Evolutionary conservation across 2,329 filamentous ascomycete species (phyloP), one percentile per base, ranked within the genome.

Genomic region (Coniochaeta sp.): DNA sequence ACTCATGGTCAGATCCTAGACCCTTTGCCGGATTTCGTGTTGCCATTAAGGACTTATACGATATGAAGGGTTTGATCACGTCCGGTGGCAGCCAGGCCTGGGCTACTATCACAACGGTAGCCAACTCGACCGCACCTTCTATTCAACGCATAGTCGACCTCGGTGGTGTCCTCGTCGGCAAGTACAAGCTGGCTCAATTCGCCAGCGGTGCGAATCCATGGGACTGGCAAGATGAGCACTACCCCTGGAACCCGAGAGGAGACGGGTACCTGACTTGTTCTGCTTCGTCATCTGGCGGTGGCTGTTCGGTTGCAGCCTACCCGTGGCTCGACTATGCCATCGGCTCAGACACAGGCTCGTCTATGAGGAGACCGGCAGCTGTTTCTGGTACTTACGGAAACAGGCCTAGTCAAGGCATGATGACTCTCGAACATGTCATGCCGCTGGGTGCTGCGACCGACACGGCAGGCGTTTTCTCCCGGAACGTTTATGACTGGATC

Each of bases 311-410:
- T 0, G 73, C 72, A 9, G 69, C 70, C 0, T 76, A 77, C 61
- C 68, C 71, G 34, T 77, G 74, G 75, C 67, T 77, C 7, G 74
- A 77, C 60, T 69, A 67, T 26, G 70, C 72, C 7, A 70, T 76
- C 52, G 74, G 74, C 2, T 70, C 66, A 14, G 74, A 76, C 52
- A 66, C 70, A 0, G 66, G 67, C 5, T 66, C 64, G 1, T 68
- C 67, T 1, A 67, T 70, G 60, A 58, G 69, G 9, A 62, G 66
- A 16, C 69, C 69, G 2, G 68, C 67, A 1, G 68, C 66, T 0
- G 67, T 67, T 11, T 67, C 66, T 4, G 69, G 70, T 1, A 68
- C 64, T 2, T 71, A 66, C 56, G 68, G 67, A 7, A 71, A 70
- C 38, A 60, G 70, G 17, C 69, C 69, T 12, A 68, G 66, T 16